Base-by-base conservation (phyloP, 1,284 basidiomycete genomes). In the Anthracocystis panici-leucophaei region DNA sequence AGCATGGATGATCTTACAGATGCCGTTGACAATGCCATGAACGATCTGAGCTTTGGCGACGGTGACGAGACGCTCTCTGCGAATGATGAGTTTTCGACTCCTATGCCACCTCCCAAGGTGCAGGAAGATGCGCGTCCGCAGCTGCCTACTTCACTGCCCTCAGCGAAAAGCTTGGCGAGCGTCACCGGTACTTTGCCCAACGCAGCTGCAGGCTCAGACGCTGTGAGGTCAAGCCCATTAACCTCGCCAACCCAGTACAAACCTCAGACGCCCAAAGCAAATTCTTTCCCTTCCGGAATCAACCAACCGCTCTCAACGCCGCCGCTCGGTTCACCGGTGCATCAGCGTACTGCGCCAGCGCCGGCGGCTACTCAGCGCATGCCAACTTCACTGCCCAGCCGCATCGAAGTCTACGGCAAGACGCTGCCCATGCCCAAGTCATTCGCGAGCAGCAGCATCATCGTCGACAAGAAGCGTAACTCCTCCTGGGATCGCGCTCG, bases 401-500 rank as follows among this genome's bases (percentile, higher is more conserved):
- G 64, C 18, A 70, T 81, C 41, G 73, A 76, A 3, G 62, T 81
- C 10, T 81, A 75, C 54, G 80, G 80, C 33, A 75, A 69, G 53
- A 79, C 71, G 20, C 29, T 80, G 46, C 71, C 80, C 2, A 61
- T 77, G 52, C 80, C 80, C 3, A 58, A 59, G 49, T 55, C 78
- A 6, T 80, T 82, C 40, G 54, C 50, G 49, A 74, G 75, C 56
- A 62, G 58, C 18, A 35, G 60, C n/a, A 76, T 82, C 61, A 64
- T 56, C 14, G 53, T 65, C 25, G 76, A 78, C 49, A 75, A 77
- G 65, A 61, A 51, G 46, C 66, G 64, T 20, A 52, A 57, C 20
- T 68, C 80, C 23, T 79, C 80, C 3, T 76, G 77, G 75, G 80
- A 82, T 42, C 66, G 80, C 12, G 77, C 80, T 25, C 61, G 75